Percentiles rank a stretch among this genome's conserved stretches.
These are phyloP conservation scores for Solanum megistacrolobum DNA, from an alignment of 257 asterid genomes.

Conservation along the genomic window DNA sequence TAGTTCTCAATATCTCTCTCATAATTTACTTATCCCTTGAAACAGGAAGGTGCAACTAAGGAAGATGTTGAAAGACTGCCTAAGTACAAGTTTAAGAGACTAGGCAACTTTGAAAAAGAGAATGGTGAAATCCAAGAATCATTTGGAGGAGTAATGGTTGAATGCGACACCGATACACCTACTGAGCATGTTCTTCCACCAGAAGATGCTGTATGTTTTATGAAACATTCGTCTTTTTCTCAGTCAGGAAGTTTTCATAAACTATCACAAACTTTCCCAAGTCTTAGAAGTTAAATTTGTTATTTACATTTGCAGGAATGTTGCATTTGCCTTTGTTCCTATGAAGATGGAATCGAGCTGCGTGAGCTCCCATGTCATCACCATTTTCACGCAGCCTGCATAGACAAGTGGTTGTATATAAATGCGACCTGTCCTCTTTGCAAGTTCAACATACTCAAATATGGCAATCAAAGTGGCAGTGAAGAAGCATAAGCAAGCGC, in stretches of 20 bases:
- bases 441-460: constrained; percentile 84
- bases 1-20: neutral
- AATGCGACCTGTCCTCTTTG: constrained; percentile 96
- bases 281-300: neutral
- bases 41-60: constrained; percentile 97
- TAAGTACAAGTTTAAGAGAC: constrained; percentile 61
- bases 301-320: constrained; percentile 54
- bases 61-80: constrained; percentile 92
- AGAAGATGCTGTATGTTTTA: constrained; percentile 77
- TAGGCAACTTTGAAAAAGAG: constrained; percentile 83
- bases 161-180: constrained; percentile 66
- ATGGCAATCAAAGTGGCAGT: constrained; percentile 47
- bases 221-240: neutral
- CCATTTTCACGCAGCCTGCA: constrained; percentile 81
- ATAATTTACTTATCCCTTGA: neutral
- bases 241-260: neutral
- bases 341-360: constrained; percentile 84
- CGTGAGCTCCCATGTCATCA: constrained; percentile 96
- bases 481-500: constrained; percentile 47
- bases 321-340: constrained; percentile 81
- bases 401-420: constrained; percentile 92
- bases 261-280: neutral
- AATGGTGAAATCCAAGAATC: constrained; percentile 88
- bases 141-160: constrained; percentile 87
- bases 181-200: constrained; percentile 73